Evolutionary conservation across 2,329 filamentous ascomycete genomes (phyloP).

Genomic region (Mycogone perniciosa): DNA sequence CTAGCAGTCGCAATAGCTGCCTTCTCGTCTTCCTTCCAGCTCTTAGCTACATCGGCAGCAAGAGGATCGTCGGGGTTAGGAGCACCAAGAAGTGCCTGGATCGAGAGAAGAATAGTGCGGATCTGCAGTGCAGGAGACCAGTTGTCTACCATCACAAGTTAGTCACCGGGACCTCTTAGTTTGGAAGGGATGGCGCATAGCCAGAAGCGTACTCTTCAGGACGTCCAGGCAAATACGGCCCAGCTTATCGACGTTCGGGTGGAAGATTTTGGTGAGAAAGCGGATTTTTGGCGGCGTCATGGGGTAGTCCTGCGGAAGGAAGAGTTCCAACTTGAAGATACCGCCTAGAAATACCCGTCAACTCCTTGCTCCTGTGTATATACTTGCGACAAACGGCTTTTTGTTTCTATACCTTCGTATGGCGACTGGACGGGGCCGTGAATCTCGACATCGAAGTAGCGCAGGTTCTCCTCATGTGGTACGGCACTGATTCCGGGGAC

Average conservation of each 20-base stretch:
- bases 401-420: conserved; percentile 67
- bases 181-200: background rate
- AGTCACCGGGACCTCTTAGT: background rate
- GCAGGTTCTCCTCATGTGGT: conserved; percentile 93
- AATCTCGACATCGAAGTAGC: conserved; percentile 97
- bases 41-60: conserved; percentile 93
- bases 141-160: conserved; percentile 60
- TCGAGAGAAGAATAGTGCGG: conserved; percentile 95
- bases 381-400: background rate
- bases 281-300: conserved; percentile 99
- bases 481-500: conserved; percentile 94
- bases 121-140: conserved; percentile 98
- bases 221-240: conserved; percentile 97
- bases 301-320: conserved; percentile 96
- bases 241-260: conserved; percentile 97
- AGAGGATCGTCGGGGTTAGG: conserved; percentile 98
- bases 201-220: conserved; percentile 70
- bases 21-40: conserved; percentile 94
- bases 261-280: conserved; percentile 98
- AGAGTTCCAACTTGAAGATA: conserved; percentile 93
- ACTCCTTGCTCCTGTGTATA: background rate
- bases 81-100: conserved; percentile 90
- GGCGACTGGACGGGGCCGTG: conserved; percentile 87
- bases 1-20: conserved; percentile 86
- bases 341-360: conserved; percentile 45